phyloP scores from a whole-genome alignment of 1,284 basidiomycete genomes.

The Mycosarcoma mackinlayi region DNA sequence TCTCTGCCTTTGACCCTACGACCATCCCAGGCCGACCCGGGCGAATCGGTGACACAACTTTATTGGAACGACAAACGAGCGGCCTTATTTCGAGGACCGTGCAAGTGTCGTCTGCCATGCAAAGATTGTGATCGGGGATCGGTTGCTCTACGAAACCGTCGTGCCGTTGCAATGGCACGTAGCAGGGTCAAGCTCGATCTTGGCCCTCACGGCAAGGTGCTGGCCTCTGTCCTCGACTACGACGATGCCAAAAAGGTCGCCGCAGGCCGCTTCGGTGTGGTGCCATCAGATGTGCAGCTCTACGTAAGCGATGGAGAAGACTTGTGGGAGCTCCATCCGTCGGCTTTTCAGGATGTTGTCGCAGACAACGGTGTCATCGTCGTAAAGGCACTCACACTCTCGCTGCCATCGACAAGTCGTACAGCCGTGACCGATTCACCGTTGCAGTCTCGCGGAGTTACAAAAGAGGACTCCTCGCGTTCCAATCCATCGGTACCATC shows the following conservation, averaged over 20 bases:
- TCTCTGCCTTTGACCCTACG: too few relatives aligned
- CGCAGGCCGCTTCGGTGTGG: slow-evolving; percentile 25
- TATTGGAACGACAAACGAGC: too few relatives aligned
- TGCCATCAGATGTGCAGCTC: slow-evolving; percentile 20
- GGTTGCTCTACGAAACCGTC: too few relatives aligned
- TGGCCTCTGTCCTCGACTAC: slow-evolving; percentile 33
- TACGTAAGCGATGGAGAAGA: slow-evolving; percentile 40
- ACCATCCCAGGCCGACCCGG: too few relatives aligned
- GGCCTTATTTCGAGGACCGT: too few relatives aligned
- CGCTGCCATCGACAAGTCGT: neutral
- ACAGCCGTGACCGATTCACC: too few relatives aligned
- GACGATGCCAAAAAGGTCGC: slow-evolving; percentile 37
- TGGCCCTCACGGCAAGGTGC: slow-evolving; percentile 40
- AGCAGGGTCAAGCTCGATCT: slow-evolving; percentile 46
- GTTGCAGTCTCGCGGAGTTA: too few relatives aligned
- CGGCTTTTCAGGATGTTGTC: slow-evolving; percentile 41
- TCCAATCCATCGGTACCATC: too few relatives aligned
- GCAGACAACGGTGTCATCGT: slow-evolving; percentile 38
- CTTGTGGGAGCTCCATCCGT: slow-evolving; percentile 43
- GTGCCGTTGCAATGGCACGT: slow-evolving; percentile 17
- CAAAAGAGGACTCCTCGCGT: too few relatives aligned
- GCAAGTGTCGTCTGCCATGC: too few relatives aligned
- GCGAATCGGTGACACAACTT: too few relatives aligned
- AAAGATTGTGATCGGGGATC: too few relatives aligned
- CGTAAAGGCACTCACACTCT: slow-evolving; percentile 11